Percentiles rank a stretch among this genome's conserved stretches.
These are phyloP conservation scores for Passalora sequoiae DNA, from an alignment of 2,329 filamentous ascomycete genomes.

Conservation along the genomic window DNA sequence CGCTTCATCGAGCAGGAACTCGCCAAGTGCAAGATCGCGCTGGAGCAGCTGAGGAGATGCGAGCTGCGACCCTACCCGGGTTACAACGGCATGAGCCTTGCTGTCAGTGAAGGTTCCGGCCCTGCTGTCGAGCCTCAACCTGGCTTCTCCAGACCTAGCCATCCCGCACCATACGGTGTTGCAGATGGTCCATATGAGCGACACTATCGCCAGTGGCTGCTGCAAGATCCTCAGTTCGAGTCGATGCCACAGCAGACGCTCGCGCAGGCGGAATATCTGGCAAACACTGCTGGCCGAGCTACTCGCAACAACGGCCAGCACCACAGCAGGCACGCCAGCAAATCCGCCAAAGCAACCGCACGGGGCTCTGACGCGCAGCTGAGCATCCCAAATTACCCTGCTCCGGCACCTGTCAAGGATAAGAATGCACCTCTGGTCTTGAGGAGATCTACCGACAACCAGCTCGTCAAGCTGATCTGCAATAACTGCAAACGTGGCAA, in stretches of 20 bases:
- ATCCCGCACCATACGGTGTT: conserved; percentile 85
- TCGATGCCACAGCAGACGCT: conserved; percentile 33
- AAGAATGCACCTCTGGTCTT: conserved; percentile 68
- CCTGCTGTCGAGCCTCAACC: conserved; percentile 58
- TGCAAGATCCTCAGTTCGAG: conserved; percentile 83
- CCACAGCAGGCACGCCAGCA: conserved; percentile 39
- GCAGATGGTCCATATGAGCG: conserved; percentile 87
- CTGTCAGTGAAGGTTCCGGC: conserved; percentile 70
- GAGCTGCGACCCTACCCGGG: conserved; percentile 86
- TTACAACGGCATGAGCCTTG: conserved; percentile 59
- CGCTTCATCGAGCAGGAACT: conserved; percentile 93
- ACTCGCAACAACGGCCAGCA: conserved; percentile 72
- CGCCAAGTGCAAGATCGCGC: conserved; percentile 86
- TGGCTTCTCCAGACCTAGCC: conserved; percentile 63
- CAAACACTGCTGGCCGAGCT: conserved; percentile 60
- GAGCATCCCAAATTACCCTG: conserved; percentile 61
- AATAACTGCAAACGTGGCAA: conserved; percentile 79
- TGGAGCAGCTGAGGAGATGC: conserved; percentile 90
- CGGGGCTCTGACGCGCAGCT: conserved; percentile 50
- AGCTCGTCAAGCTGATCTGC: conserved; percentile 86
- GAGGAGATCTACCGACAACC: conserved; percentile 74
- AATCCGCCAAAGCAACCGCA: conserved; percentile 55
- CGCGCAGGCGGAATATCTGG: conserved; percentile 20
- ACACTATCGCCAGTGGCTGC: conserved; percentile 93
- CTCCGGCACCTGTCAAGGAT: conserved; percentile 69